These are phyloP conservation scores for Onygenales sp. DNA, from an alignment of 2,329 filamentous ascomycete species.

Conservation along the genomic window DNA sequence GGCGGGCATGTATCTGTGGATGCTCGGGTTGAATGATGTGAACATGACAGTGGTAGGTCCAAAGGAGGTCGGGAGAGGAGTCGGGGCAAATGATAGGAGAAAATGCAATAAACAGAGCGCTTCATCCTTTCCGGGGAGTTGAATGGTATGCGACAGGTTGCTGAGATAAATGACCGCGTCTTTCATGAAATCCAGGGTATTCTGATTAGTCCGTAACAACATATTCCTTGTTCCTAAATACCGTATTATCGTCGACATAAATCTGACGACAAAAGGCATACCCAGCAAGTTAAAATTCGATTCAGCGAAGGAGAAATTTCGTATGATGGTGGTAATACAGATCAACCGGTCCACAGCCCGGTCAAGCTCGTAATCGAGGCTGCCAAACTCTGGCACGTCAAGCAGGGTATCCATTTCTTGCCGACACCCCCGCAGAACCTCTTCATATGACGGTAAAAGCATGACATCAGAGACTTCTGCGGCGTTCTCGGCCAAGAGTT, in stretches of 20 bases:
- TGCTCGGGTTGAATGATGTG: conserved; percentile 64
- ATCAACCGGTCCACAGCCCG: conserved; percentile 78
- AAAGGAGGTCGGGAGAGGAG: conserved; percentile 53
- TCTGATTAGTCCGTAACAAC: conserved; percentile 69
- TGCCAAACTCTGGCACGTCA: conserved; percentile 65
- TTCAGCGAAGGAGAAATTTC: conserved; percentile 81
- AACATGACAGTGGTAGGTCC: conserved; percentile 59
- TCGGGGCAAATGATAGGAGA: conserved; percentile 79
- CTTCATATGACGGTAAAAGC: conserved; percentile 75
- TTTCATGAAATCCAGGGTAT: conserved; percentile 95
- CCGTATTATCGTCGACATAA: conserved; percentile 72
- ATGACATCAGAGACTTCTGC: conserved; percentile 81
- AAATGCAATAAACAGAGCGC: conserved; percentile 81
- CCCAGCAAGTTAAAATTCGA: conserved; percentile 69
- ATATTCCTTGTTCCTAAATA: conserved; percentile 84
- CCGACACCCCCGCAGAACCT: conserved; percentile 69
- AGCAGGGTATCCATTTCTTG: conserved; percentile 63
- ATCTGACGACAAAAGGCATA: conserved; percentile 67
- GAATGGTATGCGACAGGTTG: conserved; percentile 72
- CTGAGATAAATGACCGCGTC: conserved; percentile 82
- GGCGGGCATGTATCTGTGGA: conserved; percentile 80
- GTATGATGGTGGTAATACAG: conserved; percentile 82
- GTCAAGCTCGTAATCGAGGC: conserved; percentile 69
- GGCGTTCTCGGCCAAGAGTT: conserved; percentile 73
- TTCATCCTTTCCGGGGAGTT: conserved; percentile 78